Conservation (phyloP, 768 basidiomycete species). For the Pluteus cervinus region DNA sequence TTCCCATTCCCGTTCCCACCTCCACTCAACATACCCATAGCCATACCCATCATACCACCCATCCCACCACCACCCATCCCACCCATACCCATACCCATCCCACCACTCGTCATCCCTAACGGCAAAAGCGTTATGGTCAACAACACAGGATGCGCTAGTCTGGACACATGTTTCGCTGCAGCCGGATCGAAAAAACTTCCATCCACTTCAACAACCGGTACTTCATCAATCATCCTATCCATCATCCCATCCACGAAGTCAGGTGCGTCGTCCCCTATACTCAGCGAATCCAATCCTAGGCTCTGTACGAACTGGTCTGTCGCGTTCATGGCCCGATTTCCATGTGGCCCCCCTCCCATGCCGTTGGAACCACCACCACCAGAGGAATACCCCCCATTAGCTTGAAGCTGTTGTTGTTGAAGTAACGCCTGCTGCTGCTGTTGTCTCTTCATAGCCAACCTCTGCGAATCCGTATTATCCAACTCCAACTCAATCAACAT, state of each 20-base stretch:
- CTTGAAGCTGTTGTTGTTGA: conserved; percentile 6
- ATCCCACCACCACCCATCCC: no score
- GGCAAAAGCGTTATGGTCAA: conserved; percentile 90
- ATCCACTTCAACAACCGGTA: conserved; percentile 94
- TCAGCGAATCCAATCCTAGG: conserved; percentile 72
- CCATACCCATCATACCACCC: no score
- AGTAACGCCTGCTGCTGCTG: conserved; percentile 15
- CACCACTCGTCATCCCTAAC: conserved; percentile 17
- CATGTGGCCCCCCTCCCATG: conserved; percentile 3
- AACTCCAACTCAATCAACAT: conserved; percentile 96
- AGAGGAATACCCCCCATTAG: no score
- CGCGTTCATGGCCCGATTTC: conserved; percentile 52
- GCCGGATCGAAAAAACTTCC: conserved; percentile 93
- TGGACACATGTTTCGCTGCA: conserved; percentile 75
- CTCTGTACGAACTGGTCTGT: conserved; percentile 87
- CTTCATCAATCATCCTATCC: conserved; percentile 96
- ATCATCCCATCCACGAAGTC: conserved; percentile 89
- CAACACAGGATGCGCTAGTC: conserved; percentile 90
- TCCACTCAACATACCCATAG: no score
- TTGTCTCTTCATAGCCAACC: conserved; percentile 24
- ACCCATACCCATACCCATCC: no score
- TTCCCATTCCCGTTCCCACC: no score
- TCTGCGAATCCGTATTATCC: conserved; percentile 63
- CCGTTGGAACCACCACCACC: conserved; percentile 13
- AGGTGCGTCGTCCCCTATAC: conserved; percentile 64